Conservation (phyloP, 176 grass and related monocot genomes). For the Thinopyrum elongatum region DNA sequence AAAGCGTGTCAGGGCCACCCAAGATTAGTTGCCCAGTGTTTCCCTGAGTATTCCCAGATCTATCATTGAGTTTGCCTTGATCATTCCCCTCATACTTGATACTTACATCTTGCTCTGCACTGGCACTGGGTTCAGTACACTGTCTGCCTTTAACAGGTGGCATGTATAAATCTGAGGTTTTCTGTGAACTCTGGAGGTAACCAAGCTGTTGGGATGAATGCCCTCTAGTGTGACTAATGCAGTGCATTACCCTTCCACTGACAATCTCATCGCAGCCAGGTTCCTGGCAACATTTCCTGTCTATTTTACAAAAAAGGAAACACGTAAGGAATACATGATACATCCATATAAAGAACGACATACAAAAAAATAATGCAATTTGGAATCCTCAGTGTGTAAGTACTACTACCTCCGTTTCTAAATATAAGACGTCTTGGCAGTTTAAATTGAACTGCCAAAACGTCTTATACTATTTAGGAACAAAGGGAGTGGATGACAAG, state of each 20-base stretch:
- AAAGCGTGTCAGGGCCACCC: neutral
- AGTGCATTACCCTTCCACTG: slow-evolving; percentile 28
- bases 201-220: slow-evolving; percentile 20
- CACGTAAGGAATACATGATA: slow-evolving; percentile 11
- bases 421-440: too few species aligned
- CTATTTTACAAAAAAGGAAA: slow-evolving; percentile 21
- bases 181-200: slow-evolving; percentile 14
- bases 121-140: slow-evolving; percentile 17
- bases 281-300: slow-evolving; percentile 30
- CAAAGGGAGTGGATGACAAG: neutral
- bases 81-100: slow-evolving; percentile 42
- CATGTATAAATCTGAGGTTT: slow-evolving; percentile 26
- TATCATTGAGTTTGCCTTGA: slow-evolving; percentile 33
- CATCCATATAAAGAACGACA: neutral
- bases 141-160: slow-evolving; percentile 22
- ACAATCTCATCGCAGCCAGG: slow-evolving; percentile 37
- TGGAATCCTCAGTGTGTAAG: too few species aligned
- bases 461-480: too few species aligned
- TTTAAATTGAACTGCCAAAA: too few species aligned
- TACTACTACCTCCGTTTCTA: too few species aligned
- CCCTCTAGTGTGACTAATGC: slow-evolving; percentile 19
- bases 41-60: slow-evolving; percentile 14
- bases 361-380: neutral
- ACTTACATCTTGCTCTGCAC: slow-evolving; percentile 17
- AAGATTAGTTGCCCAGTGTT: slow-evolving; percentile 11